Conservation (phyloP, 805 yeast genomes). For the Ogataea nonfermentans region DNA sequence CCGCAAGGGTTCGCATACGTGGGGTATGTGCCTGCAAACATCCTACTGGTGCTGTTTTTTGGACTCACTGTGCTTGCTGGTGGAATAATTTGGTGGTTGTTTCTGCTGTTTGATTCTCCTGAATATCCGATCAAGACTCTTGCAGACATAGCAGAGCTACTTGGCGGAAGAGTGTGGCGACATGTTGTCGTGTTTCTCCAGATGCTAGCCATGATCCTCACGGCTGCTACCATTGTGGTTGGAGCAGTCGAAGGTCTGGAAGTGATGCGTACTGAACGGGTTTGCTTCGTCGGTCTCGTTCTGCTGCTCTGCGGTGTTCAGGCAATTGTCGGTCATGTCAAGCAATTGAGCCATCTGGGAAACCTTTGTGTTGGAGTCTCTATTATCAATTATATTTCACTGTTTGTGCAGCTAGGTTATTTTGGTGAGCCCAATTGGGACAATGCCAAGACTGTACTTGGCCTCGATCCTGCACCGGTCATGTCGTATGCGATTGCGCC, state of each 20-base stretch:
- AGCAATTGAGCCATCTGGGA: slow-evolving; percentile 37
- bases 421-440: slow-evolving; percentile 23
- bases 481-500: slow-evolving; percentile 17
- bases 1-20: slow-evolving; percentile 16
- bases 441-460: slow-evolving; percentile 19
- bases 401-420: slow-evolving; percentile 20
- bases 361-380: slow-evolving; percentile 21
- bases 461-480: slow-evolving; percentile 23
- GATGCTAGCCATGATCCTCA: slow-evolving; percentile 40
- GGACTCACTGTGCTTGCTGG: slow-evolving; percentile 41
- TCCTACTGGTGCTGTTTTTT: slow-evolving; percentile 16
- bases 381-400: slow-evolving; percentile 16
- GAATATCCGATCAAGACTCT: slow-evolving; percentile 42
- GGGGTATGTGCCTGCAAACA: slow-evolving; percentile 19
- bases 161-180: slow-evolving; percentile 35
- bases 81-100: slow-evolving; percentile 36
- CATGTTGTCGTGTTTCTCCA: slow-evolving; percentile 36
- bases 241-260: slow-evolving; percentile 42
- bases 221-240: slow-evolving; percentile 40
- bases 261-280: slow-evolving; percentile 33
- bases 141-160: slow-evolving; percentile 41
- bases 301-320: slow-evolving; percentile 42
- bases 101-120: slow-evolving; percentile 38
- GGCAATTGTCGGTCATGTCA: slow-evolving; percentile 41
- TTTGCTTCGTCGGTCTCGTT: slow-evolving; percentile 41